phyloP scores from a whole-genome alignment of 257 asterid genomes.

The Jasminum sambac region DNA sequence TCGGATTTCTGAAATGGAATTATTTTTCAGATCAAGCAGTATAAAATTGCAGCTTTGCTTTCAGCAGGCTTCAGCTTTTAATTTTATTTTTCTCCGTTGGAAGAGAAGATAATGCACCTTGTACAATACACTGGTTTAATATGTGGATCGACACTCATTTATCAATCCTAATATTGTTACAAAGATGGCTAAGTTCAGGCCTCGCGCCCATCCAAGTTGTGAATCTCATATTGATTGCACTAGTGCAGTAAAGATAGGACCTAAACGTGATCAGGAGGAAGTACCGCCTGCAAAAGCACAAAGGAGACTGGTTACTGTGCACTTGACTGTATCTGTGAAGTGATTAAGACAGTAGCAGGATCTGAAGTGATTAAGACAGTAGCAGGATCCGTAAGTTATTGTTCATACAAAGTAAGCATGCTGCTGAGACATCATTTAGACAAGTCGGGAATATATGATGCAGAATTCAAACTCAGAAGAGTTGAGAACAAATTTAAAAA shows the following conservation, averaged over 20 bases:
- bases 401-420: neutral
- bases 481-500: neutral
- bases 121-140: conserved; percentile 29
- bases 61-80: conserved; percentile 8
- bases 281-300: conserved; percentile 73
- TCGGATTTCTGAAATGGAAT: neutral
- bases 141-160: conserved; percentile 31
- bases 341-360: conserved; percentile 3
- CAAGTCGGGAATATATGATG: neutral
- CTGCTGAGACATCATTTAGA: conserved; percentile 1
- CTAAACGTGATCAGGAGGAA: conserved; percentile 86
- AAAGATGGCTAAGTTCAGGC: conserved; percentile 95
- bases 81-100: conserved; percentile 3
- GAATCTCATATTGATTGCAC: conserved; percentile 60
- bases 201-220: conserved; percentile 84
- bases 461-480: conserved; percentile 7
- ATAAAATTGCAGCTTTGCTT: neutral
- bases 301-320: conserved; percentile 8
- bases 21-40: conserved; percentile 7
- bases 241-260: conserved; percentile 76
- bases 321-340: neutral
- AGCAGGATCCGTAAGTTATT: conserved; percentile 7
- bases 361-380: neutral
- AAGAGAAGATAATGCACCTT: conserved; percentile 18
- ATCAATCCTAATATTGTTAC: conserved; percentile 79